A percentile compares a stretch with the other conserved stretches of the same genome.
Conservation (phyloP, 495 filamentous ascomycete genomes). For the Trichoderma virens region DNA sequence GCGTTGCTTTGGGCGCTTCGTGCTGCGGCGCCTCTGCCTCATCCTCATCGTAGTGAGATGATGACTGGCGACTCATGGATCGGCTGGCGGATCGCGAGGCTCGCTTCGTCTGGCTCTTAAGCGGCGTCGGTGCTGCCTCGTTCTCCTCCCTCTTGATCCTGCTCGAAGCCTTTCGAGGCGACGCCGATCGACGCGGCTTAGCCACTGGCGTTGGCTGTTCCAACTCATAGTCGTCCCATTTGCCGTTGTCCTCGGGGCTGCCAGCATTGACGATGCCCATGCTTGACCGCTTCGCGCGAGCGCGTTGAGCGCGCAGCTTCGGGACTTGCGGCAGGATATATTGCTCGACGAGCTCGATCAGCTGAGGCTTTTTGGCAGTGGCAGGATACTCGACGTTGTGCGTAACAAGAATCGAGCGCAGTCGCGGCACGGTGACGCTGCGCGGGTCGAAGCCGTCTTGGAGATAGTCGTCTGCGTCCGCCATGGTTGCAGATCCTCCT, state of each 20-base stretch:
- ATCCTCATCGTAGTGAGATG: slow-evolving; percentile 41
- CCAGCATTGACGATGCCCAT: slow-evolving; percentile 77
- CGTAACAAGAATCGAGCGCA: slow-evolving; percentile 81
- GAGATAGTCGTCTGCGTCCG: slow-evolving; percentile 68
- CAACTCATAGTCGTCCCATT: slow-evolving; percentile 33
- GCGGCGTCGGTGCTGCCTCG: slow-evolving; percentile 30
- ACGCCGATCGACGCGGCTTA: slow-evolving; percentile 32
- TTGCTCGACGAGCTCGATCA: slow-evolving; percentile 74
- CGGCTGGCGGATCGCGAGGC: slow-evolving; percentile 40
- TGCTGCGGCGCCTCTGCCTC: slow-evolving; percentile 39
- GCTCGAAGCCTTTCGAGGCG: slow-evolving; percentile 38
- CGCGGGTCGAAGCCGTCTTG: slow-evolving; percentile 75
- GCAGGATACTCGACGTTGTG: slow-evolving; percentile 79
- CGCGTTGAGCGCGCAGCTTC: slow-evolving; percentile 64
- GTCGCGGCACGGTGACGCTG: slow-evolving; percentile 72
- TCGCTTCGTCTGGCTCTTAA: slow-evolving; percentile 43
- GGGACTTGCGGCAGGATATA: slow-evolving; percentile 69
- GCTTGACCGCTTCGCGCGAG: slow-evolving; percentile 69
- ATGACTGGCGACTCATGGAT: slow-evolving; percentile 25
- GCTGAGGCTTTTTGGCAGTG: slow-evolving; percentile 74
- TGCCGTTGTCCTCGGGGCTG: slow-evolving; percentile 38
- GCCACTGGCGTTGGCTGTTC: slow-evolving; percentile 36
- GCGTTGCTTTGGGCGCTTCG: slow-evolving; percentile 21
- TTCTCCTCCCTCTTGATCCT: slow-evolving; percentile 42
- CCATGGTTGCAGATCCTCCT: slow-evolving; percentile 35